Evolutionary conservation across 208 protist genomes (phyloP).

Genomic region (Wallacemonas collosoma): DNA sequence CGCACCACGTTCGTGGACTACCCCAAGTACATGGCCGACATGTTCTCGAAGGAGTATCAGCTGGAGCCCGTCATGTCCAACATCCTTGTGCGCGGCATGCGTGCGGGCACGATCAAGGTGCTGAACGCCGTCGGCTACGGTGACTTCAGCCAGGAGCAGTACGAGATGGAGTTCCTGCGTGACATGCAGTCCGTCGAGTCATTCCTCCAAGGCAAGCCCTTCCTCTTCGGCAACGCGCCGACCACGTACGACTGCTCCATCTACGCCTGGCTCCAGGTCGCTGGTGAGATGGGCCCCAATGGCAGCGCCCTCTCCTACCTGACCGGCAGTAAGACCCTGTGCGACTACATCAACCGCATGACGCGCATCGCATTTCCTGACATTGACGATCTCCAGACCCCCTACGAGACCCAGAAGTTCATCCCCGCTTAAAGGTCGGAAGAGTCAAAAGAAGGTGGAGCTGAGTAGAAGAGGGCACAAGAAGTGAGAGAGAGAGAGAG

Average conservation of each 20-base stretch:
- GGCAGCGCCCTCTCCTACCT: conserved; percentile 49
- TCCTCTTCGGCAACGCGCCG: conserved; percentile 52
- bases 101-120: conserved; percentile 40
- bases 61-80: conserved; percentile 43
- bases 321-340: conserved; percentile 36
- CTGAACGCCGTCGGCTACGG: conserved; percentile 62
- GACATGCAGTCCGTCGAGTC: conserved; percentile 64
- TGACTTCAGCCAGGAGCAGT: conserved; percentile 45
- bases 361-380: conserved; percentile 59
- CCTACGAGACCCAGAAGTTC: conserved; percentile 50
- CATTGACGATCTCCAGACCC: conserved; percentile 41
- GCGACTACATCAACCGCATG: conserved; percentile 57
- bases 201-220: conserved; percentile 38
- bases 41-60: conserved; percentile 62
- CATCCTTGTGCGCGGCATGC: conserved; percentile 57
- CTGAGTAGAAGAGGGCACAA: too few relatives aligned
- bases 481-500: too few relatives aligned
- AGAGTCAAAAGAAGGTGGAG: not conserved
- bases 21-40: conserved; percentile 47
- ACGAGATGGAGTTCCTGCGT: conserved; percentile 60
- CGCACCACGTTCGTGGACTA: conserved; percentile 63
- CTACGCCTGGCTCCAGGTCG: conserved; percentile 73
- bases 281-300: conserved; percentile 46
- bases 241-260: conserved; percentile 73
- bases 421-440: conserved; percentile 28